phyloP scores from a whole-genome alignment of 2,329 filamentous ascomycete species.

The Colletotrichum graminicola region DNA sequence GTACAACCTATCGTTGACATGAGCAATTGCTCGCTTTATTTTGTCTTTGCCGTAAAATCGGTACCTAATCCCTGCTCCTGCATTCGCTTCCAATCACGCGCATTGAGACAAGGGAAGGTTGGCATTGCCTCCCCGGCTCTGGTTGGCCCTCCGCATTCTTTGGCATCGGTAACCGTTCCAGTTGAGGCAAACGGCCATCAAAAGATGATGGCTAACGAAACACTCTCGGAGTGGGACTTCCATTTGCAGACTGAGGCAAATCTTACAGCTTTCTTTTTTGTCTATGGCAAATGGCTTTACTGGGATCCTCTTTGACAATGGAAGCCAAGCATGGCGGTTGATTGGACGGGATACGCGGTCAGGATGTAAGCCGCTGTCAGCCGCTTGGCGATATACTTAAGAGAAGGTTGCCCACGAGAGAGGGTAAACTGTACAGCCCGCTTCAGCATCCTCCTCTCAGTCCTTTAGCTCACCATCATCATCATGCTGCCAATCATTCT shows the following conservation, averaged over 20 bases:
- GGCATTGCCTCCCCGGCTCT: not conserved
- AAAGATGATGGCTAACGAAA: not conserved
- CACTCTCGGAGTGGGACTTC: not conserved
- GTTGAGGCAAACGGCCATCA: not conserved
- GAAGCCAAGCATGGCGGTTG: not conserved
- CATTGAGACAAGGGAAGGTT: not conserved
- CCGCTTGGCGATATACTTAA: not conserved
- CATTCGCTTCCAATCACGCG: not conserved
- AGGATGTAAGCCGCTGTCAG: not conserved
- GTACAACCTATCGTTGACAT: not conserved
- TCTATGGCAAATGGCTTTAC: not conserved
- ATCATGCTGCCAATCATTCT: slow-evolving; percentile 7
- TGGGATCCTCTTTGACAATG: not conserved
- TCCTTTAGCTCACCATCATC: not conserved
- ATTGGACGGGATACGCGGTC: slow-evolving; percentile 1
- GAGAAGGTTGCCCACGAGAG: not conserved
- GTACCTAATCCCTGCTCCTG: not conserved
- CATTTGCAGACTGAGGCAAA: not conserved
- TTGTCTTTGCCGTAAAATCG: not conserved
- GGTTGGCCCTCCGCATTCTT: not conserved
- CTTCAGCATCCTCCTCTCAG: not conserved
- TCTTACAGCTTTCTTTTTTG: slow-evolving; percentile 3
- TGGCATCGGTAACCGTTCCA: no score
- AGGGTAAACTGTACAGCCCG: not conserved
- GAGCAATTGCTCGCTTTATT: no score